Base-by-base conservation (phyloP, 1,284 basidiomycete species). In the Tilletia setariae region DNA sequence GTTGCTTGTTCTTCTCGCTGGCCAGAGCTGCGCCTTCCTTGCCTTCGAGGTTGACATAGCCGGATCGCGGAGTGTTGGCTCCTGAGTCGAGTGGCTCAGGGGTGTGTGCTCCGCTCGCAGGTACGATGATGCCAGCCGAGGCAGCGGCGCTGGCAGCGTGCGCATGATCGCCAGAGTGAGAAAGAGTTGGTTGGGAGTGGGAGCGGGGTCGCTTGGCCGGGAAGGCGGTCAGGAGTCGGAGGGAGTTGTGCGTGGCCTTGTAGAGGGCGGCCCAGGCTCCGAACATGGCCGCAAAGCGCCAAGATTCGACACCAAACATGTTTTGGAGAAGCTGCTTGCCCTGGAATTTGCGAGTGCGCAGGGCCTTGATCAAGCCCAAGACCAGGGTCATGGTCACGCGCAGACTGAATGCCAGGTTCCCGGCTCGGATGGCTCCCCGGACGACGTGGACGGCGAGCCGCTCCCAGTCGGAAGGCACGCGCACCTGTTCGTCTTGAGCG, bases 401-500 rank as follows among this genome's bases (percentile, higher is more conserved):
- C 23, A 81, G 61, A 9, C 79, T 76, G 66, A 77, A 82, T 11
- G 79, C 73, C 2, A 82, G 61, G 47, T 74, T 75, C 13, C 76
- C 79, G 2, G 77, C 79, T 21, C 79, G 71, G 11, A 76, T 64
- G 49, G 76, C 80, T 11, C 76, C 80, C 13, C 80, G 69, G 1
- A 72, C 66, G 40, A 79, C 77, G 64, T 82, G 78, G 0, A 82
- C 77, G 1, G 70, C 72, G 11, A 81, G 69, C 11, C 80, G 68
- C 69, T 82, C 80, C 79, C 79, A 81, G 62, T 82, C 80, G 40
- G 65, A 70, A 0, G 80, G 80, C 8, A 81, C 66, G 15, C 72
- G 70, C 2, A 74, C 74, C 44, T 70, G 74, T 49, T 82, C 80
- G 47, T 82, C 76, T n/a, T 78, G 73, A 1, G 79, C 77, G 30